phyloP scores from a whole-genome alignment of 108 stramenopile species.

The Phaeodactylum tricornutum region DNA sequence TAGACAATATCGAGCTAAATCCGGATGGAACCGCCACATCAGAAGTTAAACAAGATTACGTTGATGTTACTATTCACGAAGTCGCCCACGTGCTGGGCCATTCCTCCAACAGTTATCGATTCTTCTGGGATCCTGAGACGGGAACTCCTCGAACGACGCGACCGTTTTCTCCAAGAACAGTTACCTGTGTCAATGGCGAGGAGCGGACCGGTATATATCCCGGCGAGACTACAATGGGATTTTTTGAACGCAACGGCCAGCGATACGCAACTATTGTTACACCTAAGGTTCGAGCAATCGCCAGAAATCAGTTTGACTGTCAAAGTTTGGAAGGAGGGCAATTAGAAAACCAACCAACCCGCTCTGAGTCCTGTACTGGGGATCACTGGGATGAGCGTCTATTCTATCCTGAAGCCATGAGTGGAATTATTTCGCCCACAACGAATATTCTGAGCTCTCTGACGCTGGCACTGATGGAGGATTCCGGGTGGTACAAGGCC shows the following conservation, averaged over 20 bases:
- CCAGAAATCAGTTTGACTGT: conserved; percentile 80
- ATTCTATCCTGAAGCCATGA: conserved; percentile 58
- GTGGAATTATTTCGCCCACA: conserved; percentile 63
- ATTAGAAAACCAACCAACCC: conserved; percentile 78
- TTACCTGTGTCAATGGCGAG: conserved; percentile 68
- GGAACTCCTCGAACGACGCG: conserved; percentile 53
- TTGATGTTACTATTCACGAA: conserved; percentile 61
- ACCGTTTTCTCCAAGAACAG: conserved; percentile 47
- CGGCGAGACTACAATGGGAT: conserved; percentile 63
- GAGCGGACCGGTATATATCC: conserved; percentile 51
- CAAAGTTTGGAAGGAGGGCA: conserved; percentile 56
- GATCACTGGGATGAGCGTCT: conserved; percentile 82
- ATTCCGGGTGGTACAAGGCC: conserved; percentile 76
- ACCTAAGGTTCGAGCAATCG: conserved; percentile 58
- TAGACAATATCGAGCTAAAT: conserved; percentile 50
- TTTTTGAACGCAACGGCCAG: conserved; percentile 54
- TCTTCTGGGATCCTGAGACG: conserved; percentile 73
- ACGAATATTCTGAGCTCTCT: conserved; percentile 58
- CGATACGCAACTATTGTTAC: conserved; percentile 74
- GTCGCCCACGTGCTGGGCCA: conserved; percentile 58
- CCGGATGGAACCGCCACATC: conserved; percentile 41
- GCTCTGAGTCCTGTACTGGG: conserved; percentile 64
- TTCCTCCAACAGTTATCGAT: conserved; percentile 64
- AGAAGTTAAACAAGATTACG: conserved; percentile 56
- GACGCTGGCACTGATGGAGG: conserved; percentile 74